Evolutionary conservation across 495 filamentous ascomycete genomes (phyloP).

Genomic region (Endocarpon pusillum): DNA sequence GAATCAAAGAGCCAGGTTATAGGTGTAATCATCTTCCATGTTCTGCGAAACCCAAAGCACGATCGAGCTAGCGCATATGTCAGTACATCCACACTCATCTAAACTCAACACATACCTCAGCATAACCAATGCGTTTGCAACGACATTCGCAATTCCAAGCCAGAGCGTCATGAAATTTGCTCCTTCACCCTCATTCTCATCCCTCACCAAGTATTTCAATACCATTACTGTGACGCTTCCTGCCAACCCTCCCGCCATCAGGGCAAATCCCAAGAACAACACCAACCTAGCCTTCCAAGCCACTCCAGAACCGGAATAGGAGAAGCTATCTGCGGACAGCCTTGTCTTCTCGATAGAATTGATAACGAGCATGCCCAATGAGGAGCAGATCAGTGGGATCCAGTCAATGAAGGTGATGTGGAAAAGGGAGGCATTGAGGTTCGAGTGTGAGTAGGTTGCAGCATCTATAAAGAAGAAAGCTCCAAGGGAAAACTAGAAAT

Average conservation of each 20-base stretch:
- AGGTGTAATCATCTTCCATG: conserved; percentile 97
- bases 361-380: conserved; percentile 95
- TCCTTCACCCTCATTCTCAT: too few species aligned
- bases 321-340: conserved; percentile 70
- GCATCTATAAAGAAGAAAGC: conserved; percentile 95
- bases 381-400: conserved; percentile 90
- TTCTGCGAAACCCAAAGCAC: conserved; percentile 97
- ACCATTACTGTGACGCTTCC: conserved; percentile 82
- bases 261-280: conserved; percentile 87
- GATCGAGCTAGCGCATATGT: conserved; percentile 48
- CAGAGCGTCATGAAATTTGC: conserved; percentile 72
- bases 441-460: conserved; percentile 68
- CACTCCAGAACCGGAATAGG: conserved; percentile 70
- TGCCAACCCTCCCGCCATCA: conserved; percentile 85
- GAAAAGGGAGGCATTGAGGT: conserved; percentile 58
- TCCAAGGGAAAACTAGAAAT: conserved; percentile 72
- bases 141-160: conserved; percentile 86
- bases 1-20: conserved; percentile 70
- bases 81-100: too few species aligned
- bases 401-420: conserved; percentile 97
- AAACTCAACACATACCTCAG: conserved; percentile 43
- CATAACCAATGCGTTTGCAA: conserved; percentile 77
- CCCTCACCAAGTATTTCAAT: conserved; percentile 72
- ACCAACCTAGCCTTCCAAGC: conserved; percentile 95
- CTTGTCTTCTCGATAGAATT: conserved; percentile 92